Percentiles rank a stretch among this genome's conserved stretches.
These are phyloP conservation scores for Chloris gayana DNA, from an alignment of 176 grass and related monocot genomes.

Conservation along the genomic window DNA sequence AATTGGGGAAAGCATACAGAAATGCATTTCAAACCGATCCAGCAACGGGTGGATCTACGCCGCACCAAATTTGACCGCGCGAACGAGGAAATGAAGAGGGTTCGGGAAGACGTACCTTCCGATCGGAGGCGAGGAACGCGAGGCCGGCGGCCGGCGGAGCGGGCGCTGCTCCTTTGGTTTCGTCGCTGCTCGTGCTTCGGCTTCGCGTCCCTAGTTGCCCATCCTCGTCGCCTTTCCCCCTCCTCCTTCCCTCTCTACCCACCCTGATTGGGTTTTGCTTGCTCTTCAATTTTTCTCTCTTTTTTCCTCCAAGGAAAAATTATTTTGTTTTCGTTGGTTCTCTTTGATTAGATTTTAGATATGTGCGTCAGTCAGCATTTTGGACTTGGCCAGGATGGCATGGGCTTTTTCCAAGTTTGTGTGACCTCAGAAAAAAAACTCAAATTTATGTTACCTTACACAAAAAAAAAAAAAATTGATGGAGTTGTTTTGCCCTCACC, in stretches of 20 bases:
- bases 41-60: slow-evolving; percentile 13
- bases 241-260: neutral
- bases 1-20: slow-evolving; percentile 6
- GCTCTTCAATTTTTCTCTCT: neutral
- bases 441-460: too few relatives aligned
- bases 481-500: too few relatives aligned
- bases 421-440: too few relatives aligned
- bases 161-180: slow-evolving; percentile 22
- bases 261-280: slow-evolving; percentile 41
- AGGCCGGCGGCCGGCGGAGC: slow-evolving; percentile 24
- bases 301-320: neutral
- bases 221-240: slow-evolving; percentile 12
- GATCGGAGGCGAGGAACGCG: neutral
- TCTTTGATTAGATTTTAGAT: neutral
- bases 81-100: neutral
- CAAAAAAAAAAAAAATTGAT: too few relatives aligned
- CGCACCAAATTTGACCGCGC: slow-evolving; percentile 9
- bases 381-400: neutral
- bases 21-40: neutral
- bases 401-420: neutral
- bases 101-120: slow-evolving; percentile 30
- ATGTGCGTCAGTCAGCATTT: neutral
- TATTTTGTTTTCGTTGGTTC: neutral
- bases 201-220: slow-evolving; percentile 33
- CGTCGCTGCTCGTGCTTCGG: neutral